These are phyloP conservation scores for Salix exigua DNA, from an alignment of 345 rosid species.

Conservation along the genomic window DNA sequence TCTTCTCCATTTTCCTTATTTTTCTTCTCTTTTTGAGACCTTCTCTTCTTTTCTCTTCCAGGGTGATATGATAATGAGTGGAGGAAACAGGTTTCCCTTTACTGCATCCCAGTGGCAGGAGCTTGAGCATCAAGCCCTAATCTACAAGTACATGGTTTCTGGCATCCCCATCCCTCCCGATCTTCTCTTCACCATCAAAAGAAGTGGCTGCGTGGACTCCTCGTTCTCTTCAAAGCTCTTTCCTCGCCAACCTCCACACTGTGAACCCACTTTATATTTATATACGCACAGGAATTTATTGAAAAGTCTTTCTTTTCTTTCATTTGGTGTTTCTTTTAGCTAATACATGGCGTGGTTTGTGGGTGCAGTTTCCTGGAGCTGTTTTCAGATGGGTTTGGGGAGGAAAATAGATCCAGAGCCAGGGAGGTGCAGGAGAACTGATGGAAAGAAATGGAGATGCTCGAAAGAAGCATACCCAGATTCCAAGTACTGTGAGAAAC, in stretches of 20 bases:
- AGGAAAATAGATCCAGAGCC: slow-evolving; percentile 88
- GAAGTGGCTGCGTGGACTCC: slow-evolving; percentile 50
- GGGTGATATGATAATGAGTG: slow-evolving; percentile 21
- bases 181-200: slow-evolving; percentile 68
- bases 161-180: slow-evolving; percentile 76
- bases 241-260: slow-evolving; percentile 47
- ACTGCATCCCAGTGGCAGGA: slow-evolving; percentile 87
- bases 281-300: neutral
- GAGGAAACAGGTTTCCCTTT: slow-evolving; percentile 57
- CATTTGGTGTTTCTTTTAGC: neutral
- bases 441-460: slow-evolving; percentile 97
- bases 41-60: neutral
- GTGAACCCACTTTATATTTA: slow-evolving; percentile 26
- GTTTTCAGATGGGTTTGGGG: slow-evolving; percentile 68
- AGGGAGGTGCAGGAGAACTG: slow-evolving; percentile 89
- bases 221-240: slow-evolving; percentile 43
- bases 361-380: slow-evolving; percentile 67
- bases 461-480: slow-evolving; percentile 87
- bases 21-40: neutral
- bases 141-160: slow-evolving; percentile 72
- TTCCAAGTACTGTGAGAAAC: slow-evolving; percentile 90
- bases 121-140: slow-evolving; percentile 83
- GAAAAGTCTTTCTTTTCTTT: neutral
- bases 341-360: neutral
- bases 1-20: neutral